Evolutionary conservation across 495 filamentous ascomycete species (phyloP), one percentile per base, ranked within the genome.

Genomic region (Aspergillus ostianus): DNA sequence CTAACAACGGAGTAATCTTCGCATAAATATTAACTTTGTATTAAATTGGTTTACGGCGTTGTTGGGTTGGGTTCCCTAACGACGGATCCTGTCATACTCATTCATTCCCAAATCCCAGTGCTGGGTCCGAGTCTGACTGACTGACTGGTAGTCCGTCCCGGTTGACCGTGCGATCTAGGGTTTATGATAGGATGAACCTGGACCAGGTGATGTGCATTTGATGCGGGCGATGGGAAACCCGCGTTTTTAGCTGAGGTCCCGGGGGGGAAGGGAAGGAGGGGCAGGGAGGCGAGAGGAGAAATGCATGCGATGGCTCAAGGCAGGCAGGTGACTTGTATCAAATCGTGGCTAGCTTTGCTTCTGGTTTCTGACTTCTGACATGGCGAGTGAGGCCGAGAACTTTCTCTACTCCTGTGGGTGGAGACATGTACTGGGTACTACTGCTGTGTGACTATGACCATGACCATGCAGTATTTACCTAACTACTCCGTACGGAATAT

Each of bases 131-230:
- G 23, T 26, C 23, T 26, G 23, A 26, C 23, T 26, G 23, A 26
- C 23, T 26, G 23, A 26, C 23, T 26, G 23, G 23, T 26, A n/a
- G n/a, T 6, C 30, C 1, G 20, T 46, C 52, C 30, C 52, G 32
- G 52, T 44, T 29, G 52, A 23, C 19, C 19, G 32, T 54, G n/a
- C 23, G 51, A 5, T 21, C 13, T 54, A 18, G 32, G 18, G 15
- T 26, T 17, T 32, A 5, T 32, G 55, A 15, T 41, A 41, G 29
- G 18, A 13, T 19, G 12, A 17, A 12, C 47, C 32, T 19, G 47
- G 47, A 57, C 47, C 55, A 57, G 55, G 55, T 57, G 55, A 57
- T 51, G 18, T 50, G 23, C 55, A 51, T 21, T 21, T 27, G 27
- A 57, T 57, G 55, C 55, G 18, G 47, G 46, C 23, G 18, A 41